A percentile compares a stretch with the other conserved stretches of the same genome.
phyloP scores from a whole-genome alignment of 208 protist species.

The Leishmania guyanensis region DNA sequence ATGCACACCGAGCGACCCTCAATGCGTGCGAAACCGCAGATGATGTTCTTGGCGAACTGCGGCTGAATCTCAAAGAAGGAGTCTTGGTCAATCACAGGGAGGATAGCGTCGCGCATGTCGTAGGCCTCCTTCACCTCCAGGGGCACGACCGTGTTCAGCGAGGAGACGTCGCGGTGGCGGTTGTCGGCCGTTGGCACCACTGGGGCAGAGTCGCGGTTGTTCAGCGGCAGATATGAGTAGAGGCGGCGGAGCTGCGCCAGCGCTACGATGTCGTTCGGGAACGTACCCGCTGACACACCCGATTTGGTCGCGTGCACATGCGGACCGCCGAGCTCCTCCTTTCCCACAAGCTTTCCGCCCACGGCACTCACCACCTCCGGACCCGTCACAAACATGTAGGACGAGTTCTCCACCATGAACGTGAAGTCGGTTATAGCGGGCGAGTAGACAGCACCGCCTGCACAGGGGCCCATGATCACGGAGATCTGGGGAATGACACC shows the following conservation, averaged over 20 bases:
- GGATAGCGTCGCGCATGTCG: conserved; percentile 93
- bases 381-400: conserved; percentile 97
- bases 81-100: conserved; percentile 85
- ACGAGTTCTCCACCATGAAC: conserved; percentile 97
- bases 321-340: conserved; percentile 94
- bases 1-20: conserved; percentile 92
- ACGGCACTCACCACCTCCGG: conserved; percentile 97
- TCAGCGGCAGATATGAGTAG: conserved; percentile 89
- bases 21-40: conserved; percentile 93
- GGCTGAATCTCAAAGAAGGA: conserved; percentile 96
- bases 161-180: conserved; percentile 38
- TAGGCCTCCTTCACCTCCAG: conserved; percentile 91
- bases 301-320: conserved; percentile 89
- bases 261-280: conserved; percentile 94
- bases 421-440: conserved; percentile 97
- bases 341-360: conserved; percentile 89
- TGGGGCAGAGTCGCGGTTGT: conserved; percentile 76
- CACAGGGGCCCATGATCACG: conserved; percentile 96
- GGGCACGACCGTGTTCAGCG: conserved; percentile 81
- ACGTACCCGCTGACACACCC: conserved; percentile 88
- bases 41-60: conserved; percentile 95
- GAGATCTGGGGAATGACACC: conserved; percentile 97
- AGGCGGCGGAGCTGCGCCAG: conserved; percentile 82
- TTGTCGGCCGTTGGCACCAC: conserved; percentile 58
- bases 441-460: conserved; percentile 89